These are phyloP conservation scores for Ormosia emarginata DNA, from an alignment of 306 rosid genomes.

Conservation along the genomic window DNA sequence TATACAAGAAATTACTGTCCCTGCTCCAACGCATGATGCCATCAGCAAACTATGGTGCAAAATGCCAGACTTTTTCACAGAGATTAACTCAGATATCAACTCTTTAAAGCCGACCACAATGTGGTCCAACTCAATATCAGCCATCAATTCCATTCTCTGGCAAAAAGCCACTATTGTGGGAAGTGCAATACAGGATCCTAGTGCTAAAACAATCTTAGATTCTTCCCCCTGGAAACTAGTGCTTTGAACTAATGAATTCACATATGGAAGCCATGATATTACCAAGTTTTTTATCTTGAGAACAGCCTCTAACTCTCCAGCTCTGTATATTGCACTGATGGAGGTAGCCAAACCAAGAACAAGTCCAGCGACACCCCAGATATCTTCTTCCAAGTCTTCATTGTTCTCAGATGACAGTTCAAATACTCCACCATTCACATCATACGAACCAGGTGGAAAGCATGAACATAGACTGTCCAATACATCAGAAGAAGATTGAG, in stretches of 20 bases:
- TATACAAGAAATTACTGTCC: slow-evolving; percentile 61
- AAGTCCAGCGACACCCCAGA: slow-evolving; percentile 97
- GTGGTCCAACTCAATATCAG: slow-evolving; percentile 54
- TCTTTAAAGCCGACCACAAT: slow-evolving; percentile 58
- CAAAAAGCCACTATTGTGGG: slow-evolving; percentile 72
- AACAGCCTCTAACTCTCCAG: slow-evolving; percentile 65
- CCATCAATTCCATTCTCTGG: slow-evolving; percentile 77
- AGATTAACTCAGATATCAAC: slow-evolving; percentile 65
- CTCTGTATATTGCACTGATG: slow-evolving; percentile 66
- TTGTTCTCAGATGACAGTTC: slow-evolving; percentile 38
- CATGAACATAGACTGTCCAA: slow-evolving; percentile 55
- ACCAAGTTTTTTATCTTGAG: slow-evolving; percentile 67
- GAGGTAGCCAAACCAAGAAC: slow-evolving; percentile 82
- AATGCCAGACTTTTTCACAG: slow-evolving; percentile 52
- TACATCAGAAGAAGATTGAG: slow-evolving; percentile 52
- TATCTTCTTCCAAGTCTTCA: slow-evolving; percentile 72
- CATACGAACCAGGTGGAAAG: slow-evolving; percentile 43
- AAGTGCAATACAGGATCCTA: slow-evolving; percentile 91
- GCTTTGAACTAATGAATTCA: slow-evolving; percentile 34
- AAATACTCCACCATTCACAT: slow-evolving; percentile 28
- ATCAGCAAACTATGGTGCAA: slow-evolving; percentile 68
- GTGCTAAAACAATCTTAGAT: slow-evolving; percentile 51
- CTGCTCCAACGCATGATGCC: slow-evolving; percentile 93
- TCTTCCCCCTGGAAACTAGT: slow-evolving; percentile 31
- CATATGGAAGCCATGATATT: slow-evolving; percentile 75